phyloP scores from a whole-genome alignment of 306 rosid genomes.

The Betula pendula region DNA sequence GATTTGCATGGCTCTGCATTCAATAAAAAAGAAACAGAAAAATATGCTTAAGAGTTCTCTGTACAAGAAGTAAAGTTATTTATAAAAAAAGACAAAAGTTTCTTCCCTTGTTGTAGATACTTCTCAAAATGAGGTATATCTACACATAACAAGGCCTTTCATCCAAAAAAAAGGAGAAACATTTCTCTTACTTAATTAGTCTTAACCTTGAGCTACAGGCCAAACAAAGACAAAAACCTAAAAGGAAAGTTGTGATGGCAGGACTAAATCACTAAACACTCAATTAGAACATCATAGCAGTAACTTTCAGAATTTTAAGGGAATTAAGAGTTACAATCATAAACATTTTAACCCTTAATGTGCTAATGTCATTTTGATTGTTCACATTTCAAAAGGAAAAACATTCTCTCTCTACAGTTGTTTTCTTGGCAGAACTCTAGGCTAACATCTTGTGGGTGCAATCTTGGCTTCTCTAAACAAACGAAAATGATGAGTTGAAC shows the following conservation, averaged over 20 bases:
- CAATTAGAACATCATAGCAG: neutral
- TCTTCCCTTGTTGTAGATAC: neutral
- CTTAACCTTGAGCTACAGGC: neutral
- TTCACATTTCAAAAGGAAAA: neutral
- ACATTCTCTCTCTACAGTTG: neutral
- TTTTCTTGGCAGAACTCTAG: neutral
- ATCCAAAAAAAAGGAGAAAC: neutral
- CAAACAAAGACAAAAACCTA: neutral
- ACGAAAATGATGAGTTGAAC: neutral
- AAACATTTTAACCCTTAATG: no score
- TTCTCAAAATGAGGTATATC: neutral
- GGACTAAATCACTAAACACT: neutral
- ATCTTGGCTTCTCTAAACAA: neutral
- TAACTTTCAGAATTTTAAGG: neutral
- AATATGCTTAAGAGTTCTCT: neutral
- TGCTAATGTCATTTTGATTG: no score
- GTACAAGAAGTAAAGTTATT: neutral
- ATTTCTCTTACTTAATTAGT: no score
- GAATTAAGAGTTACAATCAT: neutral
- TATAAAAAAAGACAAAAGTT: neutral
- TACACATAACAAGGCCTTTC: neutral
- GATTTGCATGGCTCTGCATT: conserved; percentile 94
- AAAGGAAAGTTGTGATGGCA: neutral
- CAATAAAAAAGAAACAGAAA: conserved; percentile 25
- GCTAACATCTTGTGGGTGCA: neutral